Base-by-base conservation (phyloP, 2,329 filamentous ascomycete genomes). In the Cryphonectria parasitica region DNA sequence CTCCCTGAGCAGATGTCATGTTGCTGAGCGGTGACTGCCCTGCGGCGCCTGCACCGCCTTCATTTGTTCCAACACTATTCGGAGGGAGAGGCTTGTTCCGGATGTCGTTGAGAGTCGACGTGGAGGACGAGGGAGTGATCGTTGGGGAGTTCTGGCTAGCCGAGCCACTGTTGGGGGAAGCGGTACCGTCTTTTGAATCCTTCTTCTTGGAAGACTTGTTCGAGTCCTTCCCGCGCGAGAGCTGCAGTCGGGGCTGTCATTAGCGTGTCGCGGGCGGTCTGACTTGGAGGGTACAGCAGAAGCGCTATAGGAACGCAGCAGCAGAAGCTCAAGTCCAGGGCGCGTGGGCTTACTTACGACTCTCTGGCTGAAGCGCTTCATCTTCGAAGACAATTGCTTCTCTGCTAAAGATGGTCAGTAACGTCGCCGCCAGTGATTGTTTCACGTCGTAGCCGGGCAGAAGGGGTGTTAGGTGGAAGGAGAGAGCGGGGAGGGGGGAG, bases 341-440 rank as follows among this genome's bases (percentile, higher is more conserved):
- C 67, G 75, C 73, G 72, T 28, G 58, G 45, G 72, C 69, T 73
- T 77, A 90, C 93, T 88, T 90, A 97, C 94, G 87, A 98, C 94
- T 92, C 93, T 93, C 87, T 97, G 94, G 84, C 94, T 92, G 84
- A 98, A 97, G 82, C 94, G 92, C 87, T 97, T 98, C 95, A 98
- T 98, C 83, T 88, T 92, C 83, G 82, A 83, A 75, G 77, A 77
- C 71, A 73, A 69, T 66, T 75, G 72, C 70, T 73, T 73, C 67
- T 71, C 70, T 73, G 74, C 64, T 66, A 69, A 62, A 61, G 66
- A 34, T 49, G 19, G 67, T 73, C 54, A 73, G 70, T 58, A 60
- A 64, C 41, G 62, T 62, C 69, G 58, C 56, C 34, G 15, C 64
- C 45, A 66, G 64, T 28, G 69, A 66, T 22, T 49, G n/a, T 10